Evolutionary conservation across 2,329 filamentous ascomycete genomes (phyloP).

Genomic region (Neonectria magnoliae): DNA sequence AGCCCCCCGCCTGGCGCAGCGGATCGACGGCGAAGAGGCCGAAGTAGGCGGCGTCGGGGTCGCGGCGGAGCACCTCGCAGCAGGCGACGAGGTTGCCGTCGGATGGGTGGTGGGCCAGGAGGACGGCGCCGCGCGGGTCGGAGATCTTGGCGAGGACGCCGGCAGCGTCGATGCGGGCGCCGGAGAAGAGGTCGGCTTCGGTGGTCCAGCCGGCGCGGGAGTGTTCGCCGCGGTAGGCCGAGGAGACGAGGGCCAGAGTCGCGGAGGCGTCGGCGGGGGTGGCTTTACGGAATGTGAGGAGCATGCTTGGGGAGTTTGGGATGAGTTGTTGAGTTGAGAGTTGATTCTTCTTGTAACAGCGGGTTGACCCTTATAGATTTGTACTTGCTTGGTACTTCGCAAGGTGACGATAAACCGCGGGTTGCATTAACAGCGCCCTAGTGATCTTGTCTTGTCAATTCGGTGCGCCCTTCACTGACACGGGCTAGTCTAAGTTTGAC

Average conservation of each 20-base stretch:
- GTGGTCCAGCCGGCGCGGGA: conserved; percentile 58
- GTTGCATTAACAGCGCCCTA: no score
- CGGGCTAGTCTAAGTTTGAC: conserved; percentile 1
- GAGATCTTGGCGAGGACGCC: conserved; percentile 53
- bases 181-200: conserved; percentile 55
- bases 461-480: conserved; percentile 13
- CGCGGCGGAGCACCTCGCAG: conserved; percentile 53
- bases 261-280: conserved; percentile 44
- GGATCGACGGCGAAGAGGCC: conserved; percentile 61
- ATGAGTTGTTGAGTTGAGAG: background rate
- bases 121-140: conserved; percentile 47
- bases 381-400: no score
- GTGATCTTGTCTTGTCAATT: background rate
- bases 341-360: background rate
- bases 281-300: conserved; percentile 50
- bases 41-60: conserved; percentile 51
- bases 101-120: conserved; percentile 45
- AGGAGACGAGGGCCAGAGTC: conserved; percentile 52
- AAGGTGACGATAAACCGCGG: no score
- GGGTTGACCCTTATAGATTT: background rate
- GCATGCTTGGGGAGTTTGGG: background rate
- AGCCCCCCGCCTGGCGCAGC: conserved; percentile 52
- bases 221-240: conserved; percentile 56
- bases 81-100: conserved; percentile 50
- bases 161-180: conserved; percentile 53